Percentiles rank a stretch among this genome's conserved stretches.
Conservation (phyloP, 352 stramenopile species). For the Phytophthora multivora region DNA sequence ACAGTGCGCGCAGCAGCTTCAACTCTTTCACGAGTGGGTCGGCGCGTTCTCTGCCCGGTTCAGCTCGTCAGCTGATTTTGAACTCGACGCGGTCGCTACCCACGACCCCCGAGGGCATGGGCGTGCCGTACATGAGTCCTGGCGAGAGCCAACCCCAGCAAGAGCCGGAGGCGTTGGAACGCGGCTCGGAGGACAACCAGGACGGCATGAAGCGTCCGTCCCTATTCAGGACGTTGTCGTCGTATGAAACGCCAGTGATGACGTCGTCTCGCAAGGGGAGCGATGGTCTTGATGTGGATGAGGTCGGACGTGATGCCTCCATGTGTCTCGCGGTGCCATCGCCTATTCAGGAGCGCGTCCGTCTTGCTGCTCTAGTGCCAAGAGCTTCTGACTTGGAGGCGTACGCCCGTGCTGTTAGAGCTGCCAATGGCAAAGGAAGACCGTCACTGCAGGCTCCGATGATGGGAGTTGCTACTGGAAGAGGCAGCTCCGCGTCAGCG, state of each 20-base stretch:
- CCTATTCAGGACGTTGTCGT: slow-evolving; percentile 78
- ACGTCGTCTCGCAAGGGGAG: slow-evolving; percentile 49
- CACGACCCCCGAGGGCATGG: slow-evolving; percentile 47
- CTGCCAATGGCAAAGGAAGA: slow-evolving; percentile 25
- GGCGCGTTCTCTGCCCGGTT: slow-evolving; percentile 30
- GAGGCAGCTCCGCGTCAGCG: slow-evolving; percentile 28
- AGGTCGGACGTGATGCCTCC: slow-evolving; percentile 21
- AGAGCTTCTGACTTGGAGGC: slow-evolving; percentile 60
- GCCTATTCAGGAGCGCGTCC: slow-evolving; percentile 73
- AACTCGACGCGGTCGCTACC: slow-evolving; percentile 50
- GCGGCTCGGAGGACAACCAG: slow-evolving; percentile 44
- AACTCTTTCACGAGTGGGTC: slow-evolving; percentile 34
- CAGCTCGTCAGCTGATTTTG: slow-evolving; percentile 29
- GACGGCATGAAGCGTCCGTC: slow-evolving; percentile 52
- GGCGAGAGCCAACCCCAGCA: slow-evolving; percentile 36
- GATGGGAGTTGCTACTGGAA: slow-evolving; percentile 13
- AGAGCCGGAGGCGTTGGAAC: slow-evolving; percentile 40
- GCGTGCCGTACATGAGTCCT: slow-evolving; percentile 16
- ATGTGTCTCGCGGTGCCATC: slow-evolving; percentile 44
- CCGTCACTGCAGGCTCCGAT: slow-evolving; percentile 29
- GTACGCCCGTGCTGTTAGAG: slow-evolving; percentile 47
- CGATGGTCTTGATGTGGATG: slow-evolving; percentile 32
- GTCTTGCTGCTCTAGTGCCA: slow-evolving; percentile 48
- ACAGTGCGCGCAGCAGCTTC: slow-evolving; percentile 40
- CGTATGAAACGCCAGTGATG: slow-evolving; percentile 79